phyloP scores from a whole-genome alignment of 1,284 basidiomycete genomes.

The Ganoderma sinense region DNA sequence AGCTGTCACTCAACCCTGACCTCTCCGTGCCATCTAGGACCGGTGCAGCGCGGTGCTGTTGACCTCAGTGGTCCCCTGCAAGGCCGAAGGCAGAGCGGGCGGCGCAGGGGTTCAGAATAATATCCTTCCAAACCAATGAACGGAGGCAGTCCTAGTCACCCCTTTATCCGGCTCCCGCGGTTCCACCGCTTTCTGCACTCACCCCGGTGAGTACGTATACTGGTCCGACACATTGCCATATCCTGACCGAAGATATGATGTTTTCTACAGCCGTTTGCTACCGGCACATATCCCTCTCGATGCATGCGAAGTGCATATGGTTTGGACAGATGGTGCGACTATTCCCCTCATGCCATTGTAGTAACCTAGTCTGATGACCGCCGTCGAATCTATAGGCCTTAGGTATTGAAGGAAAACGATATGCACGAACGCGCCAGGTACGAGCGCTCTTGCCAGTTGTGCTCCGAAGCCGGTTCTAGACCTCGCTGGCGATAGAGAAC shows the following conservation, averaged over 20 bases:
- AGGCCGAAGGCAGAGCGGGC: conserved; percentile 11
- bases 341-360: too few species aligned
- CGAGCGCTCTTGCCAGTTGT: not conserved
- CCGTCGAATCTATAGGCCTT: not conserved
- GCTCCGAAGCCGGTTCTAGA: not conserved
- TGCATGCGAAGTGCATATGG: not conserved
- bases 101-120: too few species aligned
- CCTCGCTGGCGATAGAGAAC: not conserved
- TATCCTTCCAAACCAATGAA: not conserved
- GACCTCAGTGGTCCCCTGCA: not conserved
- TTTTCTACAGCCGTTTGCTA: not conserved
- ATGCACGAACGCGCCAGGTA: not conserved
- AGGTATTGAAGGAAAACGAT: too few species aligned
- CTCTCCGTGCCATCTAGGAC: not conserved
- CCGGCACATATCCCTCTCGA: not conserved
- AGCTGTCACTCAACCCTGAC: not conserved
- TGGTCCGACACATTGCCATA: not conserved
- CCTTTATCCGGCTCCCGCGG: conserved; percentile 10
- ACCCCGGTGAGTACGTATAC: conserved; percentile 12
- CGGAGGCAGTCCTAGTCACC: conserved; percentile 17
- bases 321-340: not conserved
- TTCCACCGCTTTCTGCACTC: conserved; percentile 22
- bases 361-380: too few species aligned
- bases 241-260: too few species aligned
- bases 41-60: too few species aligned